A percentile compares a stretch with the other conserved stretches of the same genome.
Conservation (phyloP, 2,329 filamentous ascomycete species). For the Aspergillus fumigatus region DNA sequence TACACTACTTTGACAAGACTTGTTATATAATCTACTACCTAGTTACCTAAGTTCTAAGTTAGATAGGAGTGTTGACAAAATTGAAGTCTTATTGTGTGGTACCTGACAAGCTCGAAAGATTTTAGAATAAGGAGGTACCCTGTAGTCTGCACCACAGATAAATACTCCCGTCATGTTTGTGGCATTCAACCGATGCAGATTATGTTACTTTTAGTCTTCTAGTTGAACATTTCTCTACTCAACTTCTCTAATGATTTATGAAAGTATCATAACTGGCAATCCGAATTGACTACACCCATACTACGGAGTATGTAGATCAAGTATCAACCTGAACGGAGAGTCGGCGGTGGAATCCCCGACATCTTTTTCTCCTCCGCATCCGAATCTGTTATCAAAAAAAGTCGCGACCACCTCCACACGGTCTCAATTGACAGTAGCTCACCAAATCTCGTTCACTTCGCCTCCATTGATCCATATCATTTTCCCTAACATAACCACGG, state of each 20-base stretch:
- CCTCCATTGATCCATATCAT: neutral
- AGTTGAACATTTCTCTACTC: too few relatives aligned
- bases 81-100: too few relatives aligned
- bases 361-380: slow-evolving; percentile 15
- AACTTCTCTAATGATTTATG: neutral
- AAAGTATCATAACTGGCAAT: neutral
- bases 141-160: too few relatives aligned
- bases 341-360: slow-evolving; percentile 2
- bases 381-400: slow-evolving; percentile 11
- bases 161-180: too few relatives aligned
- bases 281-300: neutral
- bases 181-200: too few relatives aligned
- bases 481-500: neutral
- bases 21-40: neutral
- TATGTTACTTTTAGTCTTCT: too few relatives aligned
- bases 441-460: neutral
- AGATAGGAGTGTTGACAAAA: too few relatives aligned
- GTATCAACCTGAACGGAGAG: neutral
- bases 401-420: neutral
- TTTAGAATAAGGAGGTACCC: too few relatives aligned
- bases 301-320: neutral
- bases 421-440: neutral
- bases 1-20: neutral
- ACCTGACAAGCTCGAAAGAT: too few relatives aligned
- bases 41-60: too few relatives aligned